Percentiles rank a stretch among this genome's conserved stretches.
Conservation (phyloP, 305 asterid species). For the Solanum hybrid region DNA sequence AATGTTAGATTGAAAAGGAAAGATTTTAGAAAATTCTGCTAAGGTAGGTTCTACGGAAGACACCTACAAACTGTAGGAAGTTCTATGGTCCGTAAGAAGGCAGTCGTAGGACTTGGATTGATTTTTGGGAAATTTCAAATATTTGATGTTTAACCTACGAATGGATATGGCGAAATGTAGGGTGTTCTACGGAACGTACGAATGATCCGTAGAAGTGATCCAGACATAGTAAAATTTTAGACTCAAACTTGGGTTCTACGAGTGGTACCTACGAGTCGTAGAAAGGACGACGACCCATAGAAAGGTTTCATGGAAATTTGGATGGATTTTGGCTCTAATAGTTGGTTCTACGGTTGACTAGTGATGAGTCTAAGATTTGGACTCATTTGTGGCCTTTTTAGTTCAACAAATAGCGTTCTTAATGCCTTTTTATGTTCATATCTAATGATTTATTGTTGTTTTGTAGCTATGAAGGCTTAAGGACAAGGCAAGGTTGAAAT, state of each 20-base stretch:
- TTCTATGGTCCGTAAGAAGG: background rate
- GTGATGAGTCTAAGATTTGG: background rate
- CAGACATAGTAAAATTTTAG: background rate
- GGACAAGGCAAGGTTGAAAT: too few relatives aligned
- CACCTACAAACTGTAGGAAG: too few relatives aligned
- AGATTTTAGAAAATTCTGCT: background rate
- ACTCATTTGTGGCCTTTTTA: background rate
- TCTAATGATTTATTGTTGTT: background rate
- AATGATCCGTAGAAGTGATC: background rate
- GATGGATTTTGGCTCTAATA: background rate
- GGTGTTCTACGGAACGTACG: background rate
- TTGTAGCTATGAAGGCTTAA: background rate
- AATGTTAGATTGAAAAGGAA: background rate
- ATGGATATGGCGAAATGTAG: background rate
- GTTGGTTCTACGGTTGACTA: background rate
- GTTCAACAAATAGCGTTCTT: background rate
- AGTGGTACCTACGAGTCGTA: background rate
- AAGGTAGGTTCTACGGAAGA: background rate
- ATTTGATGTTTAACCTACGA: background rate
- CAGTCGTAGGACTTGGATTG: background rate
- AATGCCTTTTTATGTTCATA: background rate
- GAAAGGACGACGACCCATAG: background rate
- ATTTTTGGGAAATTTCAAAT: background rate
- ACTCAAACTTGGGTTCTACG: background rate
- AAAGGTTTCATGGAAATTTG: background rate